A percentile compares a stretch with the other conserved stretches of the same genome.
Evolutionary conservation across 1,284 basidiomycete genomes (phyloP).

Genomic region (Ganoderma multipileum): DNA sequence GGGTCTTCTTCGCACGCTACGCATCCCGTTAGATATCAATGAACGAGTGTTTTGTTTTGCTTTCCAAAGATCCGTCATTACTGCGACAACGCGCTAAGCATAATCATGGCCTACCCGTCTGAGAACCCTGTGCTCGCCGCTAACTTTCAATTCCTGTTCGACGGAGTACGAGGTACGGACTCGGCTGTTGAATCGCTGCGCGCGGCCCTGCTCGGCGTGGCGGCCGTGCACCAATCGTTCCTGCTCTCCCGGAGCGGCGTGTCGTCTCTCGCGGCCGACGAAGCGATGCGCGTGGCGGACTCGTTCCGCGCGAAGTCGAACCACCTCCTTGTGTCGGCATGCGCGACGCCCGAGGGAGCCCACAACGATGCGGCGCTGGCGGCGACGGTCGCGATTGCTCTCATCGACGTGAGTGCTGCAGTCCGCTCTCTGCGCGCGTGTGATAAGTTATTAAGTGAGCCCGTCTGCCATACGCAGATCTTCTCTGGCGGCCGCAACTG

Average conservation of each 20-base stretch:
- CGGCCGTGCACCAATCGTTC: conserved; percentile 39
- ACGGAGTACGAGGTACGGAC: conserved; percentile 38
- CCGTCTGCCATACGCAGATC: conserved; percentile 43
- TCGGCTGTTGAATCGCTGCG: conserved; percentile 38
- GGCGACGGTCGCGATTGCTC: conserved; percentile 47
- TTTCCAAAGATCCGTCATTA: conserved; percentile 47
- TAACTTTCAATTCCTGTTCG: conserved; percentile 41
- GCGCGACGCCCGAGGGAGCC: conserved; percentile 34
- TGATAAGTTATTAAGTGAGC: conserved; percentile 8
- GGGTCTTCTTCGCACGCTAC: conserved; percentile 52
- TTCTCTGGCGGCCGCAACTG: conserved; percentile 52
- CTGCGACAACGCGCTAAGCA: conserved; percentile 46
- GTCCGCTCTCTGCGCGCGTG: conserved; percentile 16
- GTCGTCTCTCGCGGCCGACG: conserved; percentile 34
- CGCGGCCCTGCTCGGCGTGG: conserved; percentile 37
- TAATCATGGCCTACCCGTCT: conserved; percentile 43
- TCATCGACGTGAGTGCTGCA: conserved; percentile 47
- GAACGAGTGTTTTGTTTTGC: conserved; percentile 43
- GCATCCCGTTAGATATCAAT: conserved; percentile 58
- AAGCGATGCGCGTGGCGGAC: conserved; percentile 39
- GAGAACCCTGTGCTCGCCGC: conserved; percentile 43
- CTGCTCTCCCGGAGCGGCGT: conserved; percentile 37
- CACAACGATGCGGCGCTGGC: conserved; percentile 48
- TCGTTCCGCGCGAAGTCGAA: conserved; percentile 39
- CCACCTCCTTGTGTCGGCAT: conserved; percentile 38